Percentiles rank a stretch among this genome's conserved stretches.
These are phyloP conservation scores for Trichosporon sp. DNA, from an alignment of 1,284 basidiomycete genomes.

Conservation along the genomic window DNA sequence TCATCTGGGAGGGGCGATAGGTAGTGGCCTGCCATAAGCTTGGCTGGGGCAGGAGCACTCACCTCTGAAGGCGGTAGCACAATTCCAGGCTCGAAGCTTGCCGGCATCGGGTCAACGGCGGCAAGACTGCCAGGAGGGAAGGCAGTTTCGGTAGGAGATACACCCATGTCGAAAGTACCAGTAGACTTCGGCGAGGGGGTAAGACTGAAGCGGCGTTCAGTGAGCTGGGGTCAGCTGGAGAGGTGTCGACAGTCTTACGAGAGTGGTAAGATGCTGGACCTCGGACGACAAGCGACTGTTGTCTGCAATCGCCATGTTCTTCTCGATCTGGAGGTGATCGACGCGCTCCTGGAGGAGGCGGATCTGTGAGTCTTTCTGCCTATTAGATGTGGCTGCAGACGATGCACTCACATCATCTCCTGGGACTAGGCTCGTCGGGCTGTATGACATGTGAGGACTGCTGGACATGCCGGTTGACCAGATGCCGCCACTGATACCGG, in stretches of 20 bases:
- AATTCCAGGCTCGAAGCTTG: neutral
- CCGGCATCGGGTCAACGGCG: neutral
- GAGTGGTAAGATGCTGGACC: slow-evolving; percentile 17
- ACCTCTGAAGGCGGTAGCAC: neutral
- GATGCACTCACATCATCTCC: neutral
- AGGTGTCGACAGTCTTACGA: neutral
- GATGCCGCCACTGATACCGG: slow-evolving; percentile 19
- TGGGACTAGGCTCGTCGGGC: neutral
- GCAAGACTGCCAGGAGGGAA: neutral
- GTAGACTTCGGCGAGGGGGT: neutral
- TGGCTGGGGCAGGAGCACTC: neutral
- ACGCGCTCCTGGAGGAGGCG: slow-evolving; percentile 21
- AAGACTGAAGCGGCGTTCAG: neutral
- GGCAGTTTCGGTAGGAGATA: neutral
- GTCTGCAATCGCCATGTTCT: slow-evolving; percentile 21
- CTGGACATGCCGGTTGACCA: slow-evolving; percentile 12
- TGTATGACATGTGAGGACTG: neutral
- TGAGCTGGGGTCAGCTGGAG: neutral
- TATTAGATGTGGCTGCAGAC: neutral
- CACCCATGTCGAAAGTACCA: neutral
- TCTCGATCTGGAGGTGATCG: slow-evolving; percentile 30
- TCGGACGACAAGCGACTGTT: slow-evolving; percentile 14
- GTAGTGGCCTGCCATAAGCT: neutral
- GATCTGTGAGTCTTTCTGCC: slow-evolving; percentile 19
- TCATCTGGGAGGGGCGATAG: slow-evolving; percentile 14